These are phyloP conservation scores for Botrytis elliptica DNA, from an alignment of 2,329 filamentous ascomycete genomes.

Conservation along the genomic window DNA sequence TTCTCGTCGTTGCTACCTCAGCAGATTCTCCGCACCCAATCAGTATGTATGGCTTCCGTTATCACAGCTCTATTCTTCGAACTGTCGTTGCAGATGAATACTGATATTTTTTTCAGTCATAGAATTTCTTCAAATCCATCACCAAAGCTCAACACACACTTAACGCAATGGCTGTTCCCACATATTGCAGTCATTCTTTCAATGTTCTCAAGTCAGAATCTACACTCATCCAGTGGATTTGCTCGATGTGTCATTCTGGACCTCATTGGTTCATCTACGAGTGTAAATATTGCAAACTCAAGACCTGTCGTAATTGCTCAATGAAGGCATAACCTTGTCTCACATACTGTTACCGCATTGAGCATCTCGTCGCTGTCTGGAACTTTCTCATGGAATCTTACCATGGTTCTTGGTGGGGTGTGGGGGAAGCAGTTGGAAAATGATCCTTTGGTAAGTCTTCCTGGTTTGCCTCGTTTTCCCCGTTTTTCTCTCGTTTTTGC, in stretches of 20 bases:
- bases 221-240: constrained; percentile 64
- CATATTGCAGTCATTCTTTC: constrained; percentile 61
- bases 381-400: neutral
- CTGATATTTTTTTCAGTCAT: constrained; percentile 11
- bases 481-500: neutral
- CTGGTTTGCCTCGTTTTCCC: neutral
- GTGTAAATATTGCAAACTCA: constrained; percentile 66
- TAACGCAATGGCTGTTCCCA: constrained; percentile 51
- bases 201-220: constrained; percentile 66
- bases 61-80: neutral
- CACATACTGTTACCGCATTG: neutral
- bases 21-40: neutral
- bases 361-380: neutral
- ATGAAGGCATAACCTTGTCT: constrained; percentile 33
- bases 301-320: constrained; percentile 58
- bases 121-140: neutral
- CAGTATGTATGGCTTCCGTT: constrained; percentile 7
- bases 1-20: neutral
- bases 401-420: constrained; percentile 8
- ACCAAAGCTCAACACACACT: neutral
- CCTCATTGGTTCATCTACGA: constrained; percentile 69
- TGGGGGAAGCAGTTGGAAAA: neutral
- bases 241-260: constrained; percentile 62
- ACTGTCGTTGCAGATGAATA: neutral
- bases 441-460: constrained; percentile 2